These are phyloP conservation scores for Bocquillonia castaneifolia DNA, from an alignment of 441 rosid species.

Conservation along the genomic window DNA sequence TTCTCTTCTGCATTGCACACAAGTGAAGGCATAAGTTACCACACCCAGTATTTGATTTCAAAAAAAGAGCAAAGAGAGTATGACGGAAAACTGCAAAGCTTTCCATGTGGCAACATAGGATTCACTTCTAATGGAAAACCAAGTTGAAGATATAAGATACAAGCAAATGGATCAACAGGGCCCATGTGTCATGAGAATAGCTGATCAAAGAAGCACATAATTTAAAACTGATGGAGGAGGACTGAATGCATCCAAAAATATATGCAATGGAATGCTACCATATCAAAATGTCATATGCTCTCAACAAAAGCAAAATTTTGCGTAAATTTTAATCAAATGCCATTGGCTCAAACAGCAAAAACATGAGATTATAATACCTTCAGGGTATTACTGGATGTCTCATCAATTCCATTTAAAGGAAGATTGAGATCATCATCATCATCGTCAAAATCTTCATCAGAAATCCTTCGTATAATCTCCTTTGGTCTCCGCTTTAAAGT, in stretches of 20 bases:
- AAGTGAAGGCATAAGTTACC: constrained; percentile 8
- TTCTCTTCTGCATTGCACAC: constrained; percentile 49
- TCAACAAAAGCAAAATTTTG: too few species aligned
- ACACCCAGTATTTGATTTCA: not conserved
- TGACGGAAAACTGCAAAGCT: not conserved
- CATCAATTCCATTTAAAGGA: constrained; percentile 19
- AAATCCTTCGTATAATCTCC: constrained; percentile 62
- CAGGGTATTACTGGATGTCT: constrained; percentile 10
- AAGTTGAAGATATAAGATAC: too few species aligned
- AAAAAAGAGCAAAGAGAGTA: not conserved
- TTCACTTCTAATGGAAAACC: too few species aligned
- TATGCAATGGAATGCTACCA: not conserved
- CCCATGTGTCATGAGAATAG: too few species aligned
- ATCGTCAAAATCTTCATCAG: constrained; percentile 55
- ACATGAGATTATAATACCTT: constrained; percentile 33
- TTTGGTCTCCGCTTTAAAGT: constrained; percentile 38
- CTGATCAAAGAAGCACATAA: too few species aligned
- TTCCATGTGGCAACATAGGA: not conserved
- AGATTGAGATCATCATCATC: constrained; percentile 35
- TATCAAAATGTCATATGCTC: constrained; percentile 8
- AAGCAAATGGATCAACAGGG: too few species aligned
- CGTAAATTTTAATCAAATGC: too few species aligned
- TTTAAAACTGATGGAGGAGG: too few species aligned
- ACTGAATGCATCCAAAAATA: too few species aligned
- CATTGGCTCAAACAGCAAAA: too few species aligned